These are phyloP conservation scores for Darksidea phi DNA, from an alignment of 495 filamentous ascomycete species.

Conservation along the genomic window DNA sequence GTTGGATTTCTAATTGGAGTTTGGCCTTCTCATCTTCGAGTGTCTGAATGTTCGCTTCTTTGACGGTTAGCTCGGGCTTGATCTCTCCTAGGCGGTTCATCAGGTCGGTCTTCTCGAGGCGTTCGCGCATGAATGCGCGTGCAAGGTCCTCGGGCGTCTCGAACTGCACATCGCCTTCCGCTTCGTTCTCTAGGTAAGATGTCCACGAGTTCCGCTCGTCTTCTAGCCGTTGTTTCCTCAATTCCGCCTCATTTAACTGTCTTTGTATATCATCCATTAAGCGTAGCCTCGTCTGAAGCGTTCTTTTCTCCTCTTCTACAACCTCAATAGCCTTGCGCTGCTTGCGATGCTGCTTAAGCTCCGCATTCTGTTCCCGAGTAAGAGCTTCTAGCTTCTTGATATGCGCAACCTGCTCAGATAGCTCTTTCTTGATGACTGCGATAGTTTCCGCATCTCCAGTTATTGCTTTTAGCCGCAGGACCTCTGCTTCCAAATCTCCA, in stretches of 20 bases:
- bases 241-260: constrained; percentile 71
- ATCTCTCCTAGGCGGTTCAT: constrained; percentile 73
- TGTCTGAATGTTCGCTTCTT: constrained; percentile 70
- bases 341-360: constrained; percentile 77
- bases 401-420: constrained; percentile 84
- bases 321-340: constrained; percentile 81
- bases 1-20: constrained; percentile 67
- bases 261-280: constrained; percentile 70
- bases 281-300: constrained; percentile 72
- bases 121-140: constrained; percentile 74
- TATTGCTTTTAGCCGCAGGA: constrained; percentile 76
- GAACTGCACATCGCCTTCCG: constrained; percentile 64
- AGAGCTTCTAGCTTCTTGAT: constrained; percentile 78
- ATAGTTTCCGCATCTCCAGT: constrained; percentile 82
- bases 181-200: constrained; percentile 73
- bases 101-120: constrained; percentile 72
- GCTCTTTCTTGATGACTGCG: constrained; percentile 75
- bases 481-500: constrained; percentile 74
- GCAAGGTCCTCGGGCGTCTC: constrained; percentile 87
- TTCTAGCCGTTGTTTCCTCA: constrained; percentile 82
- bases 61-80: constrained; percentile 76
- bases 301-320: constrained; percentile 93
- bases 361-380: constrained; percentile 75
- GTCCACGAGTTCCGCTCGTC: constrained; percentile 86
- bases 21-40: constrained; percentile 67